phyloP scores from a whole-genome alignment of 345 rosid genomes.

The Tarenaya hassleriana region DNA sequence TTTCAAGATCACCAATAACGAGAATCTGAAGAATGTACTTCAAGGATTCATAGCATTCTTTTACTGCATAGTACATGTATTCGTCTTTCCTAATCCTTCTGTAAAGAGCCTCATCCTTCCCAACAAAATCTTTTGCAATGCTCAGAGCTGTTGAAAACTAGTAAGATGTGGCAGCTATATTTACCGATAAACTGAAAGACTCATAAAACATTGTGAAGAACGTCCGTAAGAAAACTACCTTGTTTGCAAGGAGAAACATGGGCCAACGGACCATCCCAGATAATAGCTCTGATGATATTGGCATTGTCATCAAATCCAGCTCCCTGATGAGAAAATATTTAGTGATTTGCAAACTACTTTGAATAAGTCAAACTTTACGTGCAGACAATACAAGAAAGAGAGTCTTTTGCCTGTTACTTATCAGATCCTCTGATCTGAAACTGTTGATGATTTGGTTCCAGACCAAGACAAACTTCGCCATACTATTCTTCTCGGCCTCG shows the following conservation, averaged over 20 bases:
- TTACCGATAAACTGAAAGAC: conserved; percentile 24
- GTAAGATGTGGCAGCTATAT: conserved; percentile 30
- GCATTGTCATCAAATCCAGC: conserved; percentile 79
- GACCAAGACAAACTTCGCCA: conserved; percentile 76
- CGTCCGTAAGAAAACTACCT: conserved; percentile 38
- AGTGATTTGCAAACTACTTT: conserved; percentile 3
- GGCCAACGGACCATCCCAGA: conserved; percentile 80
- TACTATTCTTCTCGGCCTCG: conserved; percentile 37
- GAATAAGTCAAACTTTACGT: conserved; percentile 2
- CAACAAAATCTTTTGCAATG: conserved; percentile 70
- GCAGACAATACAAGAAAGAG: conserved; percentile 10
- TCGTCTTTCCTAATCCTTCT: conserved; percentile 71
- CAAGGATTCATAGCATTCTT: conserved; percentile 81
- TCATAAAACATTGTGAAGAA: conserved; percentile 4
- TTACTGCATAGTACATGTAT: conserved; percentile 79
- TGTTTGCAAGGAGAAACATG: conserved; percentile 81
- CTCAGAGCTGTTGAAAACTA: conserved; percentile 81
- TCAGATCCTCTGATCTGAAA: conserved; percentile 84
- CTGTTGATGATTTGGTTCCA: conserved; percentile 84
- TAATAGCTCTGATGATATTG: conserved; percentile 58
- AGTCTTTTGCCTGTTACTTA: conserved; percentile 63
- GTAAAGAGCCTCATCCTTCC: conserved; percentile 57
- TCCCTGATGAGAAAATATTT: conserved; percentile 48
- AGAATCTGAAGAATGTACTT: conserved; percentile 80
- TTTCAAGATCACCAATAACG: conserved; percentile 69